Conservation (phyloP, 139 green algal genomes). For the Axilococcus clingmanii region DNA sequence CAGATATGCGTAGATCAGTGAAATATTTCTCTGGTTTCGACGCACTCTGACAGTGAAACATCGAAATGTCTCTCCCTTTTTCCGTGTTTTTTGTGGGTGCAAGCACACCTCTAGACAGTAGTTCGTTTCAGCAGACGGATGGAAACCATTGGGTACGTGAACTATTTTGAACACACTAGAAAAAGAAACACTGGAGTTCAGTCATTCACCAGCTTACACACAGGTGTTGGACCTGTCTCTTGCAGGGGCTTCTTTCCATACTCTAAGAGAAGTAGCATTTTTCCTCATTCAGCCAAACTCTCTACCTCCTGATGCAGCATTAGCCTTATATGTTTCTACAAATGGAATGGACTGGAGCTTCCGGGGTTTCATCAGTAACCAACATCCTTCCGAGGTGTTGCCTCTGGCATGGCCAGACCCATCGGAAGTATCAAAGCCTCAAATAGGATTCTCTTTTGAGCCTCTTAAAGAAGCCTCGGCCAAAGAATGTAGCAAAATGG, state of each 20-base stretch:
- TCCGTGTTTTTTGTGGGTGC: slow-evolving; percentile 16
- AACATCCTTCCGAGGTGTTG: slow-evolving; percentile 17
- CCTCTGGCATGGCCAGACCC: slow-evolving; percentile 20
- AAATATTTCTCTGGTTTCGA: too few relatives aligned
- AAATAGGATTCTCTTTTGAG: slow-evolving; percentile 12
- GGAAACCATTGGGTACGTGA: slow-evolving; percentile 26
- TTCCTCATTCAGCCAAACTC: slow-evolving; percentile 7
- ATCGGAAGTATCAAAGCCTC: neutral
- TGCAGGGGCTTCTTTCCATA: neutral
- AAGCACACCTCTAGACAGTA: slow-evolving; percentile 3
- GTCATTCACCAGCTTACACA: too few relatives aligned
- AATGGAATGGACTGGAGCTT: slow-evolving; percentile 11
- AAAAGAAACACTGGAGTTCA: too few relatives aligned
- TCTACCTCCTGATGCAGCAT: slow-evolving; percentile 16
- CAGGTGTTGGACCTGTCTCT: neutral
- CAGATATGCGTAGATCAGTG: too few relatives aligned
- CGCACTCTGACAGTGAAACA: too few relatives aligned
- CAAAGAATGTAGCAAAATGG: slow-evolving; percentile 33
- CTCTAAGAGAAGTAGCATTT: slow-evolving; percentile 14
- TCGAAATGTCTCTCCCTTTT: too few relatives aligned
- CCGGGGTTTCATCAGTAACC: slow-evolving; percentile 12
- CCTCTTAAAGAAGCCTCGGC: slow-evolving; percentile 15
- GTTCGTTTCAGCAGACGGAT: slow-evolving; percentile 18
- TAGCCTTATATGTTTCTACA: slow-evolving; percentile 19
- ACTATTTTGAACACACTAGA: neutral